Conservation (phyloP, 2,329 filamentous ascomycete genomes). For the Cordyceps javanica region DNA sequence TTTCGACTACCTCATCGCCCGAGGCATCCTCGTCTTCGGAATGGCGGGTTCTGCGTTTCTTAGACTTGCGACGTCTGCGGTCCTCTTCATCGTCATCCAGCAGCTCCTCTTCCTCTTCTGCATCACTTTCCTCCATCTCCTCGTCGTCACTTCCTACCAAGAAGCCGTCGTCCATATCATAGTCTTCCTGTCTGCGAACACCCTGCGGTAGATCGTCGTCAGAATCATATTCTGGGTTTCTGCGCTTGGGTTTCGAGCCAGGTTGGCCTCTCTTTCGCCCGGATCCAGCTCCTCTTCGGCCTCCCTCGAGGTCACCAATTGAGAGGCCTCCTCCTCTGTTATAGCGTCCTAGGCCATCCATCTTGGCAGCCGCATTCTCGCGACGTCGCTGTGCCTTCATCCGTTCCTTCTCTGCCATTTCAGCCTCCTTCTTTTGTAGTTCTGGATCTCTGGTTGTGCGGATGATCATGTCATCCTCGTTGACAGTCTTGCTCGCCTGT, state of each 20-base stretch:
- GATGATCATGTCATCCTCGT: constrained; percentile 59
- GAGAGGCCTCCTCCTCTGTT: constrained; percentile 57
- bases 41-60: constrained; percentile 46
- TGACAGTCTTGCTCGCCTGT: constrained; percentile 50
- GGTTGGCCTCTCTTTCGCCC: constrained; percentile 48
- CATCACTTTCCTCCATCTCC: constrained; percentile 55
- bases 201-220: constrained; percentile 65
- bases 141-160: constrained; percentile 70
- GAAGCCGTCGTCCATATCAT: constrained; percentile 75
- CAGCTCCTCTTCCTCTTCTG: constrained; percentile 55
- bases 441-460: constrained; percentile 69
- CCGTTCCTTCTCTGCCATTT: constrained; percentile 68
- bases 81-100: constrained; percentile 43
- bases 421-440: constrained; percentile 65
- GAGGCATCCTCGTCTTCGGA: constrained; percentile 47
- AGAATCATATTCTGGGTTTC: constrained; percentile 64
- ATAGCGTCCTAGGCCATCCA: constrained; percentile 47
- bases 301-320: constrained; percentile 63
- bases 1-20: constrained; percentile 42
- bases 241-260: constrained; percentile 46
- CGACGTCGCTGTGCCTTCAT: constrained; percentile 58
- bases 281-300: constrained; percentile 38
- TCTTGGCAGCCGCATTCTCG: constrained; percentile 60
- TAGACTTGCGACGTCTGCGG: constrained; percentile 36
- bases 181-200: constrained; percentile 61